Evolutionary conservation across 331 rosid genomes (phyloP), one percentile per base, ranked within the genome.

Genomic region (Pyracantha coccinea): DNA sequence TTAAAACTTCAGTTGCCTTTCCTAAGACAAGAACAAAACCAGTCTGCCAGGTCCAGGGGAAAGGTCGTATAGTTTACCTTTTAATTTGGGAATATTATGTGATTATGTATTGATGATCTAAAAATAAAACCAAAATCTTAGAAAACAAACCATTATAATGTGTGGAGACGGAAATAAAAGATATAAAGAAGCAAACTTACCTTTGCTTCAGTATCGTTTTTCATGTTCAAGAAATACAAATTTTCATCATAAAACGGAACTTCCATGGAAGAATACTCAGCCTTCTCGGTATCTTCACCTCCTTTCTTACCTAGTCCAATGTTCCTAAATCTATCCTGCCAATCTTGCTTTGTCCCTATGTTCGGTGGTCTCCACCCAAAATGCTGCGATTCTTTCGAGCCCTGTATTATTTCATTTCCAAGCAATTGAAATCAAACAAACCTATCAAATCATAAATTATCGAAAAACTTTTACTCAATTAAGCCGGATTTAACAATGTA

Each of bases 191-290:
- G 20, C 66, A 72, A 71, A 59, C 14, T 16, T 59, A 72, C 99
- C 99, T 89, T 95, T 52, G 90, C 83, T 66, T 95, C 99, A 19
- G 77, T 77, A 82, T 90, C 96, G 80, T 89, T 89, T 85, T 92
- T 95, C 93, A 90, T 76, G 78, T 95, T 95, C 80, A 95, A 76
- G 50, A 79, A 68, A 85, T 86, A 90, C 81, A 89, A 58, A 72
- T 92, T 95, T 35, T 95, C 99, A 72, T 95, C 99, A 74, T 92
- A 95, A 73, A 84, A 89, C 8, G 90, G 88, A 76, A 87, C 76
- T 6, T 96, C 80, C 97, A 92, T 92, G 77, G 78, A 78, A 71
- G 91, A 47, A 74, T 87, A 86, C 68, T 86, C 93, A 14, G 62
- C 73, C 90, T 82, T 91, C 73, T 91, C 90, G 7, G 83, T 75